Base-by-base conservation (phyloP, 2,329 filamentous ascomycete genomes). In the Penicillium sclerotigenum region DNA sequence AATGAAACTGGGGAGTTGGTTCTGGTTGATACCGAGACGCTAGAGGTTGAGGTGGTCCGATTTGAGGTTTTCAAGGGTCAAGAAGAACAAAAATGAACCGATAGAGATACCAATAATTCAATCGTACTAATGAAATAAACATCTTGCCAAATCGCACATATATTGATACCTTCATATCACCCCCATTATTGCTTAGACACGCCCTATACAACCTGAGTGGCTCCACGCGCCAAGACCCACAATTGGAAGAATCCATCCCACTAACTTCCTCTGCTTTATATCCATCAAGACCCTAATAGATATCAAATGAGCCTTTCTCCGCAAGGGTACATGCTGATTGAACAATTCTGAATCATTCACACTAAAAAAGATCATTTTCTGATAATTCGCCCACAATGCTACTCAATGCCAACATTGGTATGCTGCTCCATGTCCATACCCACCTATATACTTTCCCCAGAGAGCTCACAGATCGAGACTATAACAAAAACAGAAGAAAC, bases 11-110 rank as follows among this genome's bases (percentile, higher is more conserved):
- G 87, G 18, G 87, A 96, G 75, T 68, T 99, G 22, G 85, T 97
- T 0, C 68, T 99, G 49, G 77, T 99, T 11, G 93, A 99, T 75
- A 80, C 85, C 43, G 92, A 97, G 74, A 95, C 89, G 1, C 73
- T 97, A 57, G 89, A 92, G 45, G 86, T 89, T 1, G 87, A 91
- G 63, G 79, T 83, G 47, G 79, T 97, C 22, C 86, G 83, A 66
- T 81, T 84, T 63, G 77, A 77, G 26, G 56, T 77, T 22, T 74
- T 78, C 62, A 58, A 65, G 7, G 71, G 71, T 14, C 55, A 69
- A 34, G 66, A 74, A 56, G 72, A 73, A 47, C 66, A 65, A 62
- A 68, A 72, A 62, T 73, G 57, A 66, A 56, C 34, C 16, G 33
- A 59, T 54, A 62, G 47, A 59, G 28, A 57, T 59, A 41, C 26